Base-by-base conservation (phyloP, 2,329 filamentous ascomycete genomes). In the Colletotrichum orbiculare region DNA sequence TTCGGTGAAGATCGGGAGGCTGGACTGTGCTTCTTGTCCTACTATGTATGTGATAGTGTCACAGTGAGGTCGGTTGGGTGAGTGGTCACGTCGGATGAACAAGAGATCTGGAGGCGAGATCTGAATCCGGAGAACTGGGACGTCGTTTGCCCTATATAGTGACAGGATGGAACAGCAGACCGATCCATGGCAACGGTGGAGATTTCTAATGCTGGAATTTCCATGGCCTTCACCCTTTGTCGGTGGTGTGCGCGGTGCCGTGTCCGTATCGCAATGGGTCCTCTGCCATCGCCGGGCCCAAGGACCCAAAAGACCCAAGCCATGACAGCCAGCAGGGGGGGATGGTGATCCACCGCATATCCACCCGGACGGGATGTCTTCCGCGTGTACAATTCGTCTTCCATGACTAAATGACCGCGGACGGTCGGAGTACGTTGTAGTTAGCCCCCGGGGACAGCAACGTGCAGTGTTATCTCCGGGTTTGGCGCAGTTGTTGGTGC, bases 181-280 rank as follows among this genome's bases (percentile, higher is more conserved):
- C 43, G n/a, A 45, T 49, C 35, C 45, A 33, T 53, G 58, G 58
- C 33, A 41, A 34, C 39, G 37, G 62, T 62, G 58, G 52, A 38
- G n/a, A 53, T 62, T 64, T 54, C 58, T 43, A 66, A 53, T 63
- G 58, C 7, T 25, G 25, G 53, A 41, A 17, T 48, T 57, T 63
- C 63, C 59, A 65, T 56, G 35, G 41, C 52, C 58, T 62, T 65
- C 54, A 54, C 58, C 50, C 58, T 65, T 57, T 53, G 62, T 48
- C 58, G 62, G 50, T 48, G 58, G 37, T 10, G 25, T 25, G 25
- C 25, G 25, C 25, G 4, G 25, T 25, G 25, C 25, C 25, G 25
- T 17, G 43, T 17, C 48, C 55, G 34, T 60, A 60, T 60, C 56
- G 60, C 43, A 58, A 64, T 41, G 39, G 52, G 35, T 34, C 37